A percentile compares a stretch with the other conserved stretches of the same genome.
Evolutionary conservation across 108 stramenopile species (phyloP).

Genomic region (Fistulifera pelliculosa): DNA sequence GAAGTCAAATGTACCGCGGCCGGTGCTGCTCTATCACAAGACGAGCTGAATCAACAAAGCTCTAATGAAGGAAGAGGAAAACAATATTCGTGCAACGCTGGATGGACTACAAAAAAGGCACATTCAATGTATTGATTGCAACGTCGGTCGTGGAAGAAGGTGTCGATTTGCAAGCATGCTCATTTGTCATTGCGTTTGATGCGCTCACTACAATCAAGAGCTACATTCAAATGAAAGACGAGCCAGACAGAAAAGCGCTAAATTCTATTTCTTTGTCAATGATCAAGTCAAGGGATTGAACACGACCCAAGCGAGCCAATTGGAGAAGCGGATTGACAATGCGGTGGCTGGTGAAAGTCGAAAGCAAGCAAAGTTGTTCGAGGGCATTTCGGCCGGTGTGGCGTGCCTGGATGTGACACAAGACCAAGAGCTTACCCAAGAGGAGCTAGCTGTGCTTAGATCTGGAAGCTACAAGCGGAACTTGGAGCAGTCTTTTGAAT

Average conservation of each 20-base stretch:
- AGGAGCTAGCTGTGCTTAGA: conserved; percentile 30
- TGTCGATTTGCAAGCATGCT: conserved; percentile 57
- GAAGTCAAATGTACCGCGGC: conserved; percentile 25
- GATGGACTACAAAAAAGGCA: conserved; percentile 28
- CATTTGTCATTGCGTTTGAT: conserved; percentile 51
- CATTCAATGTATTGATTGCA: conserved; percentile 45
- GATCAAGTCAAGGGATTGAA: conserved; percentile 1
- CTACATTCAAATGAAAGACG: conserved; percentile 69
- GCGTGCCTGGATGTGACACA: too few species aligned
- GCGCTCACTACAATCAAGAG: conserved; percentile 31
- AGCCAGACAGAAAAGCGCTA: conserved; percentile 41
- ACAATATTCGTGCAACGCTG: conserved; percentile 24
- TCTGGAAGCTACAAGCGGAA: conserved; percentile 14
- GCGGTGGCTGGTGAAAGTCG: too few species aligned
- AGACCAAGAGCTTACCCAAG: neutral
- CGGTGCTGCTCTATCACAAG: neutral
- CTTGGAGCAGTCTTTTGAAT: conserved; percentile 32
- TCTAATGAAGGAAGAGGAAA: neutral
- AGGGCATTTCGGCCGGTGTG: too few species aligned
- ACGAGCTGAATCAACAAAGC: neutral
- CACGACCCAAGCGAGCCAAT: neutral
- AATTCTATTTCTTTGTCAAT: conserved; percentile 45
- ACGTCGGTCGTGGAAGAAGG: conserved; percentile 68
- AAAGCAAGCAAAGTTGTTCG: too few species aligned
- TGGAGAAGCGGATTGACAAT: too few species aligned